Evolutionary conservation across 805 yeast genomes (phyloP).

Genomic region (Debaryomyces prosopidis): DNA sequence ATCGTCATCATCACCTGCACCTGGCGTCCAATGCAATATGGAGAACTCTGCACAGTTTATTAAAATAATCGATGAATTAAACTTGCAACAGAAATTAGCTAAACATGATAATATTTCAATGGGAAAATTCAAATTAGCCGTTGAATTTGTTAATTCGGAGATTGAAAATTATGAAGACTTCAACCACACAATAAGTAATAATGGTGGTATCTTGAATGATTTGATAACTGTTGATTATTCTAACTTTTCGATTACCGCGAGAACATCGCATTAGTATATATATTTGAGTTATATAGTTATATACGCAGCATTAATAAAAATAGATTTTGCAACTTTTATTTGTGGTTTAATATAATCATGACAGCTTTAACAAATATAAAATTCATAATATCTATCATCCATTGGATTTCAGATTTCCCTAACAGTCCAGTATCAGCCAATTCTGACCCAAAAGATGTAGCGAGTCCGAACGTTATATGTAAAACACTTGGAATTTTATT

Average conservation of each 20-base stretch:
- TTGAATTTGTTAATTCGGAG: slow-evolving; percentile 45
- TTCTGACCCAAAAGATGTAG: slow-evolving; percentile 10
- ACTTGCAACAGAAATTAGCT: slow-evolving; percentile 42
- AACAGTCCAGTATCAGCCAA: slow-evolving; percentile 12
- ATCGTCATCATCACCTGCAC: slow-evolving; percentile 2
- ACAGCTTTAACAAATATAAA: slow-evolving; percentile 6
- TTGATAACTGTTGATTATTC: slow-evolving; percentile 46
- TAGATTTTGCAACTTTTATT: not conserved
- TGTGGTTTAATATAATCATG: slow-evolving; percentile 1
- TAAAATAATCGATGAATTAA: slow-evolving; percentile 33
- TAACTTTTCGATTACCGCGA: slow-evolving; percentile 40
- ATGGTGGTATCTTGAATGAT: slow-evolving; percentile 26
- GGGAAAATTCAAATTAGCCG: slow-evolving; percentile 43
- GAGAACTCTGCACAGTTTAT: slow-evolving; percentile 23
- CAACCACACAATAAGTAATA: slow-evolving; percentile 15
- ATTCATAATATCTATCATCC: slow-evolving; percentile 16
- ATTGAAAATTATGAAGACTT: slow-evolving; percentile 30
- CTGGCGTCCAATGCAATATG: slow-evolving; percentile 5
- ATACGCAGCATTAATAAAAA: not conserved
- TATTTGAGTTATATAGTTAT: not conserved
- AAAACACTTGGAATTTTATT: slow-evolving; percentile 13
- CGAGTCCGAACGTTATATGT: slow-evolving; percentile 13
- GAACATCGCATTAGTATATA: slow-evolving; percentile 22
- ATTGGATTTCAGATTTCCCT: slow-evolving; percentile 26
- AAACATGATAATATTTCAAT: slow-evolving; percentile 45